phyloP scores from a whole-genome alignment of 208 protist genomes.

The Herpetomonas tarakana region DNA sequence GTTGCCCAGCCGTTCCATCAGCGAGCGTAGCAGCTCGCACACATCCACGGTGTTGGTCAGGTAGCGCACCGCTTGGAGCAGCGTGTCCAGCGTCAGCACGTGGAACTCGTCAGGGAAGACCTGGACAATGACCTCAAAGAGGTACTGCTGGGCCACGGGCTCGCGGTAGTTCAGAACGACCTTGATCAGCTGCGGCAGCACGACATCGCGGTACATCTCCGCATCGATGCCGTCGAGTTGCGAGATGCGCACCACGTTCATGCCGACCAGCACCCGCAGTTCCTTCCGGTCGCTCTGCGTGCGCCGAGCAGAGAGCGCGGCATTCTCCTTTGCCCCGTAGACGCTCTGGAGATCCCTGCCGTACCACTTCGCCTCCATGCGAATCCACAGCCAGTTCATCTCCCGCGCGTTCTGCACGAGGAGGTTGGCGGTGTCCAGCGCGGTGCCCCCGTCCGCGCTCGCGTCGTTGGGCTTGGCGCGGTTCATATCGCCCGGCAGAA shows the following conservation, averaged over 20 bases:
- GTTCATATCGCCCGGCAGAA: slow-evolving; percentile 93
- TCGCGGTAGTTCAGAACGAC: slow-evolving; percentile 95
- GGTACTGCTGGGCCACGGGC: slow-evolving; percentile 97
- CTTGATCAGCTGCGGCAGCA: slow-evolving; percentile 88
- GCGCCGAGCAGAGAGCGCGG: slow-evolving; percentile 16
- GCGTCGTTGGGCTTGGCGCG: slow-evolving; percentile 8
- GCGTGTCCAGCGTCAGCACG: slow-evolving; percentile 88
- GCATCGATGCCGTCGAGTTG: slow-evolving; percentile 94
- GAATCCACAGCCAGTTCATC: slow-evolving; percentile 99
- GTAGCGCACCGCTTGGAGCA: slow-evolving; percentile 69
- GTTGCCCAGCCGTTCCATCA: slow-evolving; percentile 91
- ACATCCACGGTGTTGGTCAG: slow-evolving; percentile 89
- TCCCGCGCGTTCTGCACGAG: slow-evolving; percentile 98
- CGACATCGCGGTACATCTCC: slow-evolving; percentile 79
- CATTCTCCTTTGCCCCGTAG: slow-evolving; percentile 14
- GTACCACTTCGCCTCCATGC: slow-evolving; percentile 95
- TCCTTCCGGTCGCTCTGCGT: slow-evolving; percentile 94
- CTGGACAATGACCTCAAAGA: slow-evolving; percentile 98
- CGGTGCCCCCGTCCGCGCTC: slow-evolving; percentile 54
- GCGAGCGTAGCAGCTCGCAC: slow-evolving; percentile 68
- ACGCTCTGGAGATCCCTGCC: slow-evolving; percentile 3
- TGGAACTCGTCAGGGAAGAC: slow-evolving; percentile 99
- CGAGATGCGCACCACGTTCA: slow-evolving; percentile 96
- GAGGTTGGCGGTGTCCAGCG: slow-evolving; percentile 93
- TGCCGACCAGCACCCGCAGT: slow-evolving; percentile 96